phyloP scores from a whole-genome alignment of 768 basidiomycete species.

The Agrocybe chaxingu region DNA sequence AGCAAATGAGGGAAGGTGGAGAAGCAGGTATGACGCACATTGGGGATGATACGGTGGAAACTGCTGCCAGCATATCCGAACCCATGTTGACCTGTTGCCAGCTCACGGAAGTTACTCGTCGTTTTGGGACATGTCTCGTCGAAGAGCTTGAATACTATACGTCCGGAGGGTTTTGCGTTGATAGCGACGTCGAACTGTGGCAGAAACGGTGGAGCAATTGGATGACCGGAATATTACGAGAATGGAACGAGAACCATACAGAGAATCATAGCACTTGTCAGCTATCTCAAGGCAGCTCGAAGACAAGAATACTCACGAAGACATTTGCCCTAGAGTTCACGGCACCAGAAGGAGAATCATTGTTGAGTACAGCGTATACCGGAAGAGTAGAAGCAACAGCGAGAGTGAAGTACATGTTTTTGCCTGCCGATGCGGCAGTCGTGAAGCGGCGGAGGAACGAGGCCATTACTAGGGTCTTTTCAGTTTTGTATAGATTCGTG shows the following conservation, averaged over 20 bases:
- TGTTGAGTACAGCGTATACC: conserved; percentile 27
- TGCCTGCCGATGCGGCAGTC: conserved; percentile 41
- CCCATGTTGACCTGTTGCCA: conserved; percentile 63
- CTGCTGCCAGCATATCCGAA: conserved; percentile 68
- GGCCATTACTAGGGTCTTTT: conserved; percentile 34
- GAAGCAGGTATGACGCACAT: conserved; percentile 33
- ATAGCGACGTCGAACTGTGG: conserved; percentile 65
- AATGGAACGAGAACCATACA: too few species aligned
- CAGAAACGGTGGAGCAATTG: neutral
- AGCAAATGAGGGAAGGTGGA: neutral
- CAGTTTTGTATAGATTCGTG: too few species aligned
- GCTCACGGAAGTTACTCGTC: conserved; percentile 75
- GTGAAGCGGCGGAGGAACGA: conserved; percentile 50
- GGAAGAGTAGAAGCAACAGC: conserved; percentile 27
- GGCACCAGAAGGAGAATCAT: conserved; percentile 14
- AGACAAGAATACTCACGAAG: conserved; percentile 25
- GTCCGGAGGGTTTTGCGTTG: conserved; percentile 55
- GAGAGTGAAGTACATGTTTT: conserved; percentile 31
- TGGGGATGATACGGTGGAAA: conserved; percentile 76
- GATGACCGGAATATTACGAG: too few species aligned
- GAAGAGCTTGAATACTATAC: conserved; percentile 80
- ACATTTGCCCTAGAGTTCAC: conserved; percentile 32
- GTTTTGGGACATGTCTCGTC: conserved; percentile 84
- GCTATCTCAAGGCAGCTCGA: too few species aligned
- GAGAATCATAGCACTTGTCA: too few species aligned